Evolutionary conservation across 345 rosid genomes (phyloP).

Genomic region (Sisymbrium altissimum): DNA sequence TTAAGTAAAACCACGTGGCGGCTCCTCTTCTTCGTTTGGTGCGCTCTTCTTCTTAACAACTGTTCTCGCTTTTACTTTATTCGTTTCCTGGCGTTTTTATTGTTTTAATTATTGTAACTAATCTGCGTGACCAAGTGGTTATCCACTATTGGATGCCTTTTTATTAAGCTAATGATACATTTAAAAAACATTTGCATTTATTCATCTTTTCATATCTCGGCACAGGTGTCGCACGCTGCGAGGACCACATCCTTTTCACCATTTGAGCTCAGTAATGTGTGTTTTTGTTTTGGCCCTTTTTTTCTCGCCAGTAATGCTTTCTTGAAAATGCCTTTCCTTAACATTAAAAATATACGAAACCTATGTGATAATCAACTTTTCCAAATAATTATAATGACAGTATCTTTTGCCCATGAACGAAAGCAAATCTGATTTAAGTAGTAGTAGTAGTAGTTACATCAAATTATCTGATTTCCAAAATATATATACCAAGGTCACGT

Average conservation of each 20-base stretch:
- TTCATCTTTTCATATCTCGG: constrained; percentile 23
- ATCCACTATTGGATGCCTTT: constrained; percentile 26
- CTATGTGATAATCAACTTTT: background rate
- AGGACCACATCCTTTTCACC: constrained; percentile 32
- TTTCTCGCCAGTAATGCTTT: background rate
- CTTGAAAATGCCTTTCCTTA: background rate
- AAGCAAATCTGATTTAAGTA: too few species aligned
- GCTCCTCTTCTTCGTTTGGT: background rate
- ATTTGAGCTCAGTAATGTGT: background rate
- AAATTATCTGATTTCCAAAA: background rate
- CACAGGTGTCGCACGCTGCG: constrained; percentile 38
- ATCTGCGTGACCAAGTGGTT: constrained; percentile 12
- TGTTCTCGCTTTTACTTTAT: constrained; percentile 8
- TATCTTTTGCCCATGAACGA: background rate
- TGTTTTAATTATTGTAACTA: background rate
- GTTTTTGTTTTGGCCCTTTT: background rate
- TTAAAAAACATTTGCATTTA: background rate
- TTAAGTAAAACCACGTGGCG: background rate
- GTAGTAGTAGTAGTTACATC: background rate
- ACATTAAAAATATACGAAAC: background rate
- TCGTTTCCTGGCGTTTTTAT: background rate
- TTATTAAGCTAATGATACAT: background rate
- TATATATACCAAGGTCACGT: background rate
- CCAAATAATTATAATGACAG: background rate
- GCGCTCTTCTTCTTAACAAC: background rate